Base-by-base conservation (phyloP, 192 early-diverging fungal genomes). In the Allomyces arbusculus region DNA sequence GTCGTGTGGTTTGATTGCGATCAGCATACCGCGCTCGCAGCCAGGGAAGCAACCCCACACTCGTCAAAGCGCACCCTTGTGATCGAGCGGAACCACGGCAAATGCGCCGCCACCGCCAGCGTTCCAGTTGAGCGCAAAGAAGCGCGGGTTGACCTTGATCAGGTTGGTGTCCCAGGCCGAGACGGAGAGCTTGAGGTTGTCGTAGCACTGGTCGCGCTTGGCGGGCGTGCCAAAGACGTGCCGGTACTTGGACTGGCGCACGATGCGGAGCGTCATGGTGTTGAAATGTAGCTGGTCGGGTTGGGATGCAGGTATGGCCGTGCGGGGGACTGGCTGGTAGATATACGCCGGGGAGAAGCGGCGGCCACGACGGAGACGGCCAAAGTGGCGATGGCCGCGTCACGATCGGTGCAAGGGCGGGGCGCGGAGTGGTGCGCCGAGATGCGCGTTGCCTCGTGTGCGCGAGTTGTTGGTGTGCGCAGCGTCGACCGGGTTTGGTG, bases 151-250 rank as follows among this genome's bases (percentile, higher is more conserved):
- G 65, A 87, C 88, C 63, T 90, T 84, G 69, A 96, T 88, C 69
- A 92, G 80, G 81, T 99, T 97, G 71, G 91, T 99, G 74, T 99
- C 96, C 93, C 93, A 97, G 10, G 96, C 94, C 66, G 80, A 88
- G 64, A 84, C 78, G 44, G 89, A 86, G 63, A 95, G 83, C 68
- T 90, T 82, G 63, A 95, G 77, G 78, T 93, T 97, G 76, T 99
- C 96, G 68, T 88, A 99, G 78, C 89, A 87, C 61, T 85, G 76
- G 58, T 99, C 93, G 69, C 90, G 81, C 79, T 93, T 97, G 73
- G 82, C 77, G 6, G 80, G 74, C 9, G 88, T 93, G 62, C 93
- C 95, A 69, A 85, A 99, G 63, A 95, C 91, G 80, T 99, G 96
- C 66, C 96, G 86, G 76, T 77, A 90, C 76, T 91, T 91, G 76